Percentiles rank a stretch among this genome's conserved stretches.
Evolutionary conservation across 2,329 filamentous ascomycete species (phyloP).

Genomic region (Xylariaceae sp.): DNA sequence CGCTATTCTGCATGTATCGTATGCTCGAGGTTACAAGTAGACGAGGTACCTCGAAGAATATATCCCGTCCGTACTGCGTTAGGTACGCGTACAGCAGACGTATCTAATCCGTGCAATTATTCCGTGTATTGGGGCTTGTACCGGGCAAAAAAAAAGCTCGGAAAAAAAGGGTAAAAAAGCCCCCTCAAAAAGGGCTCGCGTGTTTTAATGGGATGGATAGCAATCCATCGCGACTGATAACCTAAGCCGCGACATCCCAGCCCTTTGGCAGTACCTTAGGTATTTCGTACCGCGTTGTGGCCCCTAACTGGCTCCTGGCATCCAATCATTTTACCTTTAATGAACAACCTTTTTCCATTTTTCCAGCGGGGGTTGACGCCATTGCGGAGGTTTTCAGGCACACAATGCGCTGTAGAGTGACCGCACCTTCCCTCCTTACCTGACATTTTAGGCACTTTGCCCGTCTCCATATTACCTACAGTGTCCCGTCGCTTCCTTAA

Average conservation of each 20-base stretch:
- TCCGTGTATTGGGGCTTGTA: slow-evolving; percentile 7
- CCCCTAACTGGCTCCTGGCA: slow-evolving; percentile 16
- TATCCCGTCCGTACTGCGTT: no score
- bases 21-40: no score
- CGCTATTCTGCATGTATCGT: neutral
- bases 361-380: neutral
- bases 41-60: no score
- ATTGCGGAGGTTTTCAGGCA: neutral
- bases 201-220: slow-evolving; percentile 10
- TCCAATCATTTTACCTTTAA: slow-evolving; percentile 6
- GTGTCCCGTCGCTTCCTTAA: neutral
- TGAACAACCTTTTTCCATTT: neutral
- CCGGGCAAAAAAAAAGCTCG: neutral
- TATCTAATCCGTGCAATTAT: neutral
- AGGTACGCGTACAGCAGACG: neutral
- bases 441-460: no score
- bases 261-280: neutral
- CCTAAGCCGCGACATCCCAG: slow-evolving; percentile 18
- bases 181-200: slow-evolving; percentile 4
- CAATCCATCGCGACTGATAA: neutral
- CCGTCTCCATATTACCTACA: neutral
- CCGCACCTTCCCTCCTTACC: neutral
- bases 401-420: neutral
- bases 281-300: slow-evolving; percentile 21
- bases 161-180: slow-evolving; percentile 3